phyloP scores from a whole-genome alignment of 140 eudicot species.

The Bidens hawaiensis region DNA sequence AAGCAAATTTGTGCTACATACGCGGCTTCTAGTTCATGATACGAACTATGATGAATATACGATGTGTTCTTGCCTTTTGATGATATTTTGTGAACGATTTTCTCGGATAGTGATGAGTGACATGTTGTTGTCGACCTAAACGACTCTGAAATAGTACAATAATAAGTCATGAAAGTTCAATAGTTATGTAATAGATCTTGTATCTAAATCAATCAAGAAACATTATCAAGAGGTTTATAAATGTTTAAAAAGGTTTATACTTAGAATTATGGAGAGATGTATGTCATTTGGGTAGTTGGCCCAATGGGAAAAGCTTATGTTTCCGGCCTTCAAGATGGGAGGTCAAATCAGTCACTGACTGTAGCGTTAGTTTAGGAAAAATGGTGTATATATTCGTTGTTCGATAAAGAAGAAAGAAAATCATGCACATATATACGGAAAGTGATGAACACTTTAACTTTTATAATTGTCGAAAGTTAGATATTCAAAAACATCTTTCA shows the following conservation, averaged over 20 bases:
- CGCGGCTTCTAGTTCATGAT: constrained; percentile 75
- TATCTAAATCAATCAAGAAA: too few relatives aligned
- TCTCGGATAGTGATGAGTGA: constrained; percentile 80
- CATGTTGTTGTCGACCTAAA: constrained; percentile 62
- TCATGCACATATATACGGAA: background rate
- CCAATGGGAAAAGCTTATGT: too few relatives aligned
- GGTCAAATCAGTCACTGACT: too few relatives aligned
- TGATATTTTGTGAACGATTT: constrained; percentile 58
- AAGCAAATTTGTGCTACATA: constrained; percentile 88
- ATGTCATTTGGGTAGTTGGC: too few relatives aligned
- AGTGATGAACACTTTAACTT: background rate
- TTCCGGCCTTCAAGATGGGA: too few relatives aligned
- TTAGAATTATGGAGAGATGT: too few relatives aligned
- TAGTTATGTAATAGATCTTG: too few relatives aligned
- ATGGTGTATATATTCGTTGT: background rate
- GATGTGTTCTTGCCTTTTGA: constrained; percentile 41
- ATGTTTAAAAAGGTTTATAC: too few relatives aligned
- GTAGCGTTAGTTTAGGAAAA: too few relatives aligned
- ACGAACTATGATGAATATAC: constrained; percentile 49
- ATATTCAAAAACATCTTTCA: background rate
- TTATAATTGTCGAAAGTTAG: background rate
- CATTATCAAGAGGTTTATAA: too few relatives aligned
- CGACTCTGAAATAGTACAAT: constrained; percentile 49
- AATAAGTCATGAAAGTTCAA: background rate
- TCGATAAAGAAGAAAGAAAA: too few relatives aligned